Conservation (phyloP, 495 filamentous ascomycete genomes). For the Aspergillus haitiensis region DNA sequence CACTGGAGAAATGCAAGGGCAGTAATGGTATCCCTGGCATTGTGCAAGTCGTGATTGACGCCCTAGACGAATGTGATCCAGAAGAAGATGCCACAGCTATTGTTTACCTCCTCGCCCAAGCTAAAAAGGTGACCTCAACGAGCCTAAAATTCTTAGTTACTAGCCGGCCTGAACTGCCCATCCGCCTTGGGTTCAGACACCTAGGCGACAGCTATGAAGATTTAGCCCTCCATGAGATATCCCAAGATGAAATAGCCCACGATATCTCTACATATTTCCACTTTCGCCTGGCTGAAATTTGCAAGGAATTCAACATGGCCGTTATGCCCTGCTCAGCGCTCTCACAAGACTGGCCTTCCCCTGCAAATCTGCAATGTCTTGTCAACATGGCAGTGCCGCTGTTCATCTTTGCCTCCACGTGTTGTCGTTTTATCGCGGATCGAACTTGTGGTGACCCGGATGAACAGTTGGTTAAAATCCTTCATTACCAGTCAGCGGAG, state of each 20-base stretch:
- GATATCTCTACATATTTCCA: constrained; percentile 30
- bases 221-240: constrained; percentile 24
- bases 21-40: too few relatives aligned
- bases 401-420: constrained; percentile 35
- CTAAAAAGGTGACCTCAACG: constrained; percentile 6
- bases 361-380: constrained; percentile 13
- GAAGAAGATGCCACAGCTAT: constrained; percentile 38
- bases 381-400: constrained; percentile 25
- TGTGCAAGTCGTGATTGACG: constrained; percentile 43
- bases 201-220: constrained; percentile 18
- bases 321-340: neutral
- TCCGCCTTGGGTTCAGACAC: constrained; percentile 32
- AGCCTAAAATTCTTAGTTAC: constrained; percentile 33
- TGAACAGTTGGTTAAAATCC: constrained; percentile 20
- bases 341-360: constrained; percentile 39
- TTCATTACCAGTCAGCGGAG: constrained; percentile 11
- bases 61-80: constrained; percentile 51
- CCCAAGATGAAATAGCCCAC: constrained; percentile 18
- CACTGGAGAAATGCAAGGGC: constrained; percentile 22
- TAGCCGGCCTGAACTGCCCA: constrained; percentile 47
- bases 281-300: constrained; percentile 22
- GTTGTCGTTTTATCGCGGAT: constrained; percentile 28
- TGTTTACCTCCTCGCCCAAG: constrained; percentile 31
- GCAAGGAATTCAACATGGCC: neutral
- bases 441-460: constrained; percentile 12